phyloP scores from a whole-genome alignment of 192 early-diverging fungal species.

The Cetraspora pellucida region DNA sequence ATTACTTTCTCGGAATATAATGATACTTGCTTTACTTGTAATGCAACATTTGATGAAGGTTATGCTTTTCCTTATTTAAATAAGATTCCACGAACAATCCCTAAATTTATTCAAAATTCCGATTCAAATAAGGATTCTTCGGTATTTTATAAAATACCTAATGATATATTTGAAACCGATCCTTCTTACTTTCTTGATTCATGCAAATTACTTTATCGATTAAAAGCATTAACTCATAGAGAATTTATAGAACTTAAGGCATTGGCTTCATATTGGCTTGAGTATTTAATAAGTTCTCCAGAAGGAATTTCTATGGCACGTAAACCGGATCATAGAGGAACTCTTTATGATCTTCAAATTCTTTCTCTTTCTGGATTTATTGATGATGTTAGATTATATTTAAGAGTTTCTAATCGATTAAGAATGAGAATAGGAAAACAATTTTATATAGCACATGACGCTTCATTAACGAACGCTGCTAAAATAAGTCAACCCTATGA shows the following conservation, averaged over 20 bases:
- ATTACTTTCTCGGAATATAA: constrained; percentile 46
- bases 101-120: constrained; percentile 37
- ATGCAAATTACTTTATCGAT: constrained; percentile 52
- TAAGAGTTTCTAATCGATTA: constrained; percentile 57
- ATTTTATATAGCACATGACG: constrained; percentile 48
- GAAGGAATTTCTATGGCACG: constrained; percentile 55
- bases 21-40: constrained; percentile 53
- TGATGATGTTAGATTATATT: constrained; percentile 56
- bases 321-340: constrained; percentile 58
- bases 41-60: constrained; percentile 61
- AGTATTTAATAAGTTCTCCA: constrained; percentile 57
- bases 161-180: constrained; percentile 53
- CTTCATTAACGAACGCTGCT: constrained; percentile 40
- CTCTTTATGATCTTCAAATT: constrained; percentile 60
- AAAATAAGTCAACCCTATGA: constrained; percentile 39
- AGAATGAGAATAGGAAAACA: constrained; percentile 67
- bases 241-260: constrained; percentile 58
- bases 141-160: constrained; percentile 10
- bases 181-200: constrained; percentile 55
- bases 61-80: constrained; percentile 62
- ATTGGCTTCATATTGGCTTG: constrained; percentile 54
- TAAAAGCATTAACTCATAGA: constrained; percentile 57
- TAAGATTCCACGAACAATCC: constrained; percentile 52
- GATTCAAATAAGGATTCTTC: neutral
- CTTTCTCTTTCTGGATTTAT: constrained; percentile 56